phyloP scores from a whole-genome alignment of 139 green algal genomes.

The Volvox africanus region DNA sequence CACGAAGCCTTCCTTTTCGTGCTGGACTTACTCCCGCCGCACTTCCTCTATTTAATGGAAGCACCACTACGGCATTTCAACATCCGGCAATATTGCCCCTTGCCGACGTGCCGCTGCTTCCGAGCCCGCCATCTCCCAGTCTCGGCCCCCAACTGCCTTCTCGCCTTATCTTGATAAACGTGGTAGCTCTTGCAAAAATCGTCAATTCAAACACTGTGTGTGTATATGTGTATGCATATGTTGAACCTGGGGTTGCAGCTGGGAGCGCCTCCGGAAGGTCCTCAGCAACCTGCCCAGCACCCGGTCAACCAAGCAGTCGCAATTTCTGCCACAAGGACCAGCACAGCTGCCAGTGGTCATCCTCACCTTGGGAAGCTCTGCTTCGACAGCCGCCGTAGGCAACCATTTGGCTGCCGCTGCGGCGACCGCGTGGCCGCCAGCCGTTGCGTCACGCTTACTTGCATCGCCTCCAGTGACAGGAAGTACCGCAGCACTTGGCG shows the following conservation, averaged over 20 bases:
- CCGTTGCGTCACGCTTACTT: not conserved
- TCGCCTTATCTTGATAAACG: too few species aligned
- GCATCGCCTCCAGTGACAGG: not conserved
- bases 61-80: too few species aligned
- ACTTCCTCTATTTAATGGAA: too few species aligned
- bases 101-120: too few species aligned
- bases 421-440: not conserved
- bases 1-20: too few species aligned
- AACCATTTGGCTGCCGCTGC: slow-evolving; percentile 2
- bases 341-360: not conserved
- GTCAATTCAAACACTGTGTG: not conserved
- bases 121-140: too few species aligned
- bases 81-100: too few species aligned
- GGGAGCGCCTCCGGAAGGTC: slow-evolving; percentile 25
- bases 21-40: too few species aligned
- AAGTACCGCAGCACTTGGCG: too few species aligned
- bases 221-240: not conserved
- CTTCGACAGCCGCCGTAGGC: slow-evolving; percentile 5
- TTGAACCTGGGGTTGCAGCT: not conserved
- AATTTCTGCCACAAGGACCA: not conserved
- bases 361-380: slow-evolving; percentile 9
- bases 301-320: not conserved
- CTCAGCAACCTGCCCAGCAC: not conserved
- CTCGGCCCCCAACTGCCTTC: too few species aligned
- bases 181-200: too few species aligned